Evolutionary conservation across 805 yeast genomes (phyloP).

Genomic region (Zygoascus flipseniorum): DNA sequence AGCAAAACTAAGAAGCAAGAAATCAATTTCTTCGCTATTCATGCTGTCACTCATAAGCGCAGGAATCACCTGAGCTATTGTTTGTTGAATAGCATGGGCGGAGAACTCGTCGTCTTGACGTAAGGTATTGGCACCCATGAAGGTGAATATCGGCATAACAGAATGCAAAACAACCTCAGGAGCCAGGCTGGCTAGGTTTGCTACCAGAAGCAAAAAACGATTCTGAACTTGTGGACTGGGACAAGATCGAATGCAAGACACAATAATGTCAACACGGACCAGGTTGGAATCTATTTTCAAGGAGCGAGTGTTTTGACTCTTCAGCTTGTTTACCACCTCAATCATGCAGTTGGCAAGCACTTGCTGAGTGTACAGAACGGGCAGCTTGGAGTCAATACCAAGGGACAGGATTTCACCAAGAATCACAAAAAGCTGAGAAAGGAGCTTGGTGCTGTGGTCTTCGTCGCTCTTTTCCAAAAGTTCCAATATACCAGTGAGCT

Average conservation of each 20-base stretch:
- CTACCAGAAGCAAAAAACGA: conserved; percentile 70
- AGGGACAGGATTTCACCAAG: conserved; percentile 43
- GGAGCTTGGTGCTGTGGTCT: conserved; percentile 19
- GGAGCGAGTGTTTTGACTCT: conserved; percentile 33
- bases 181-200: conserved; percentile 77
- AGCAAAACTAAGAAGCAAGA: conserved; percentile 79
- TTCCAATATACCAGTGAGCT: conserved; percentile 71
- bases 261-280: conserved; percentile 82
- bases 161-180: conserved; percentile 91
- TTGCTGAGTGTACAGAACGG: conserved; percentile 87
- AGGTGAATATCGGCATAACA: conserved; percentile 98
- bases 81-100: conserved; percentile 83
- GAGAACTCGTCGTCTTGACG: conserved; percentile 97
- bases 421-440: conserved; percentile 29
- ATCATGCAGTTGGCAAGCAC: conserved; percentile 81
- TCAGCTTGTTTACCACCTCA: conserved; percentile 45
- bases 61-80: conserved; percentile 83
- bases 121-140: conserved; percentile 96
- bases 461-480: conserved; percentile 48
- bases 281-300: conserved; percentile 49
- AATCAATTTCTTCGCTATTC: conserved; percentile 60
- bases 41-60: conserved; percentile 49
- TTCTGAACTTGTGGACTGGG: conserved; percentile 94
- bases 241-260: conserved; percentile 82
- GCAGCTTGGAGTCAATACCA: conserved; percentile 85